Evolutionary conservation across 2,329 filamentous ascomycete genomes (phyloP).

Genomic region (Lasiodiplodia theobromae): DNA sequence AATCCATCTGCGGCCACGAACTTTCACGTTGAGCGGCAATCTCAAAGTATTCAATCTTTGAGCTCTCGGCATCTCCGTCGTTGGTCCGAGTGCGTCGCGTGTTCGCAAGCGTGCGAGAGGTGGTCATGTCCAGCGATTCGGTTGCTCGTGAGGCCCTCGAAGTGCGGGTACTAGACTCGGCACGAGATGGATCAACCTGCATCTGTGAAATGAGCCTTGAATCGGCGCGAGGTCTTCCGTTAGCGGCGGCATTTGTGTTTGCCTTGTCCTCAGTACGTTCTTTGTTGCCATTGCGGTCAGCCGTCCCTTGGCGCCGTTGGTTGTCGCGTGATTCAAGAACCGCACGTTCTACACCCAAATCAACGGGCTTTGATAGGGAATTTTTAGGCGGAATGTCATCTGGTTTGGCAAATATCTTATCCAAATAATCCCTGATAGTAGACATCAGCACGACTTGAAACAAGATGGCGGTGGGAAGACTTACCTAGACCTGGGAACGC

Average conservation of each 20-base stretch:
- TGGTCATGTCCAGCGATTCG: neutral
- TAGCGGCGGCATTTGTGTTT: neutral
- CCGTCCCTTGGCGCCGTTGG: slow-evolving; percentile 15
- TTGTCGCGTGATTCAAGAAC: slow-evolving; percentile 15
- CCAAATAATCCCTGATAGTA: neutral
- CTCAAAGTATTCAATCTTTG: neutral
- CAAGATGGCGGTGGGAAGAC: neutral
- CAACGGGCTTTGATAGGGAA: neutral
- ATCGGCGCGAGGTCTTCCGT: neutral
- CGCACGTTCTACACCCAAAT: neutral
- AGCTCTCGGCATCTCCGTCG: neutral
- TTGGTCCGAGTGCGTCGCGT: neutral
- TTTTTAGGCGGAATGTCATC: neutral
- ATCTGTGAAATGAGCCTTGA: slow-evolving; percentile 5
- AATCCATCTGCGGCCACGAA: neutral
- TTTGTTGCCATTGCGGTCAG: slow-evolving; percentile 2
- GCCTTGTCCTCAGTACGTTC: slow-evolving; percentile 4
- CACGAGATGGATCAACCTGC: neutral
- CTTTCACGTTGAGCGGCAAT: neutral
- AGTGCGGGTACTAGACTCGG: slow-evolving; percentile 6
- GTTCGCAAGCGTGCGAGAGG: neutral
- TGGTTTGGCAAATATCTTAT: slow-evolving; percentile 2
- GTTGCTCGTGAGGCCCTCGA: neutral
- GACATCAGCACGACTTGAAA: neutral
- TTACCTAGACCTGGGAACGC: neutral